Evolutionary conservation across 2,329 filamentous ascomycete genomes (phyloP), one percentile per base, ranked within the genome.

Genomic region (Pyrenophora graminea): DNA sequence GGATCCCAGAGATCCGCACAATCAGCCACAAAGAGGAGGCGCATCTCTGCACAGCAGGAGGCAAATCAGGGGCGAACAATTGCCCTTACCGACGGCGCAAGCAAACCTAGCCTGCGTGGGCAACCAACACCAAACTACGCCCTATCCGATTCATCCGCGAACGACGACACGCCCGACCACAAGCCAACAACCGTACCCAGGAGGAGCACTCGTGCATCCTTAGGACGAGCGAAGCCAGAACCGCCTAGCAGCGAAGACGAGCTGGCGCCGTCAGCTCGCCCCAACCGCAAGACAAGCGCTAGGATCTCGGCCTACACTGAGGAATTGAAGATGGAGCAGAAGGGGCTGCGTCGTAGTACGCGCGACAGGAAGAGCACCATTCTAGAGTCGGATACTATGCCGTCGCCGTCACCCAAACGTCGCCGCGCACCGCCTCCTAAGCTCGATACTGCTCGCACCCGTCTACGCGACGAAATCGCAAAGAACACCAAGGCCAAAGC

Each of bases 401-500:
- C 51, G 2, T 47, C 59, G 5, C 53, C 53, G 8, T 45, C 48
- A 19, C 36, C 60, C 7, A 33, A 51, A 3, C 53, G 42, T 23
- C 56, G 48, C 9, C 61, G 56, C 30, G 33, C 51, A 10, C 47
- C 41, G 25, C 53, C 59, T 0, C 59, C 45, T 2, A 74, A 69
- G 48, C 59, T 62, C 5, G 66, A 74, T 27, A 76, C 76, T 2
- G 70, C 74, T n/a, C 74, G 77, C 2, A 64, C 55, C 15, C 67
- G 69, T 7, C 67, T 79, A 9, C 72, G 76, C 21, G 66, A 72
- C 4, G 75, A 75, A 5, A 79, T 79, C 41, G 70, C 70, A 1
- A 62, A 63, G 12, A 60, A 70, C 51, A 76, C 77, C 4, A 78
- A 75, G 56, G 70, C 67, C 1, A 79, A 75, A 56, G 73, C 76